These are phyloP conservation scores for Mycena venus DNA, from an alignment of 768 basidiomycete genomes.

Conservation along the genomic window DNA sequence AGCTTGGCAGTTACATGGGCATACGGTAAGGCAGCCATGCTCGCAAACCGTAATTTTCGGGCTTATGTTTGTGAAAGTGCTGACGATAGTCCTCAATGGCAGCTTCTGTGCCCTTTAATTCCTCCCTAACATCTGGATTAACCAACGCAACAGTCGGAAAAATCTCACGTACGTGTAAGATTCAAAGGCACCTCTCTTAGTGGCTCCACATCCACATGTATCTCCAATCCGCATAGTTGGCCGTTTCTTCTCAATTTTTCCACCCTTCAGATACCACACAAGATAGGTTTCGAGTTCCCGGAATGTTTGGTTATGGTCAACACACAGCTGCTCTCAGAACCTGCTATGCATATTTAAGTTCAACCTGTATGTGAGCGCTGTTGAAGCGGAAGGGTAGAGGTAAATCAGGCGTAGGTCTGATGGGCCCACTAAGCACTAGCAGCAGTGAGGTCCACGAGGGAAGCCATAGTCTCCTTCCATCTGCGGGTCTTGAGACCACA, in stretches of 20 bases:
- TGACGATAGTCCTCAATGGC: conserved; percentile 67
- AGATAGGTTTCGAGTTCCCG: conserved; percentile 90
- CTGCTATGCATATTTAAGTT: conserved; percentile 45
- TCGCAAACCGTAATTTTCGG: conserved; percentile 80
- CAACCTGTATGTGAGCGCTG: conserved; percentile 85
- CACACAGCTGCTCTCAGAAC: conserved; percentile 45
- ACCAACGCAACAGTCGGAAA: neutral
- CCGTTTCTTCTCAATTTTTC: conserved; percentile 78
- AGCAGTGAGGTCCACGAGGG: conserved; percentile 87
- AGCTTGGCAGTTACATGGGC: conserved; percentile 76
- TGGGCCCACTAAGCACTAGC: conserved; percentile 98
- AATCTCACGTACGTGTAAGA: conserved; percentile 80
- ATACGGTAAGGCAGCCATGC: conserved; percentile 76
- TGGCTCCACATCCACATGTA: conserved; percentile 85
- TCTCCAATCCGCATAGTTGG: conserved; percentile 88
- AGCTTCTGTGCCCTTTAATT: conserved; percentile 76
- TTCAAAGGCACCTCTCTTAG: conserved; percentile 92
- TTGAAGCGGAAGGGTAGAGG: conserved; percentile 83
- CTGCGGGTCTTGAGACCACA: conserved; percentile 99
- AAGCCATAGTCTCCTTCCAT: conserved; percentile 97
- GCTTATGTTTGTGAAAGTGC: conserved; percentile 66
- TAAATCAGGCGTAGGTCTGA: conserved; percentile 77
- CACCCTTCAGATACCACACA: conserved; percentile 91
- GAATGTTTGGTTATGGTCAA: conserved; percentile 88
- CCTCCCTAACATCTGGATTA: conserved; percentile 51